Evolutionary conservation across 169 alveolate genomes (phyloP).

Genomic region (Plasmodium coatneyi): DNA sequence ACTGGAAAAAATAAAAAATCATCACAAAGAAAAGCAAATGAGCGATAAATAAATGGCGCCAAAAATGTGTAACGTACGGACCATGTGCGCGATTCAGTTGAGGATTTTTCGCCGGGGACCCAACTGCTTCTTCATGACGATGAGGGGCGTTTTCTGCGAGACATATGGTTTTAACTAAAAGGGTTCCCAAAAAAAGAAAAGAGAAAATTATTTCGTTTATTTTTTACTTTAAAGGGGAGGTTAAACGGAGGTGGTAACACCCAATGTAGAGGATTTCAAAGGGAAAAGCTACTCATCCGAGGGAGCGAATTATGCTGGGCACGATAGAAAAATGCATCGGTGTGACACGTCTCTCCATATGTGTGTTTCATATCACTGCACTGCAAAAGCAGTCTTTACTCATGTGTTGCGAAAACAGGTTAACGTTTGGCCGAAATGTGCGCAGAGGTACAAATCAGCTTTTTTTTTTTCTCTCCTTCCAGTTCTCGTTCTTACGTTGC

Average conservation of each 20-base stretch:
- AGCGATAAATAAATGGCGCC: neutral
- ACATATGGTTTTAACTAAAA: conserved; percentile 84
- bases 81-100: neutral
- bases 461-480: neutral
- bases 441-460: neutral
- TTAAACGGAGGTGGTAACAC: neutral
- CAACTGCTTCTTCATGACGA: conserved; percentile 65
- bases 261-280: neutral
- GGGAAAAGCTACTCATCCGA: neutral
- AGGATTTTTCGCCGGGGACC: conserved; percentile 54
- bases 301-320: neutral
- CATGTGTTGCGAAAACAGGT: neutral
- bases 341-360: neutral
- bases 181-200: neutral
- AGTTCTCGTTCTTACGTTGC: conserved; percentile 72
- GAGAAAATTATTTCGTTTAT: neutral
- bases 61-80: neutral
- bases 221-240: neutral
- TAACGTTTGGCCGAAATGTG: neutral
- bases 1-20: neutral
- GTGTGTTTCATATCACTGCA: neutral
- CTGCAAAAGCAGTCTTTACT: neutral
- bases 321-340: neutral
- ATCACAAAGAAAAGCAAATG: neutral
- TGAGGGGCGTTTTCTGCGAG: conserved; percentile 81